phyloP scores from a whole-genome alignment of 2,329 filamentous ascomycete genomes.

The Xylariaceae sp. region DNA sequence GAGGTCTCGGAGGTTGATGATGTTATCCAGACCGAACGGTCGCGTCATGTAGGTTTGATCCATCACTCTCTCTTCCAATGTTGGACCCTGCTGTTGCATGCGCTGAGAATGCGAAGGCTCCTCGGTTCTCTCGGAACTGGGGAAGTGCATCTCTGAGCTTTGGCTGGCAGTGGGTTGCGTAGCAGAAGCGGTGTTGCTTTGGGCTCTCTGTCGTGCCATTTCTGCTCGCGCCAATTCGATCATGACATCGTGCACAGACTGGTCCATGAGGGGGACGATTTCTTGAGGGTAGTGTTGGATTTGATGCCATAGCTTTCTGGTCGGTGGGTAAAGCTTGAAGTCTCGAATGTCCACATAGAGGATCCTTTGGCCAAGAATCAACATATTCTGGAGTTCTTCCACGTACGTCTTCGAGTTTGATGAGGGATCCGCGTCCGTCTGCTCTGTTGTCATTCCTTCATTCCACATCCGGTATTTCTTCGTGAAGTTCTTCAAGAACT shows the following conservation, averaged over 20 bases:
- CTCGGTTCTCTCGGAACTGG: constrained; percentile 70
- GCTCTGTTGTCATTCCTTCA: constrained; percentile 74
- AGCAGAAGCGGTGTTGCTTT: constrained; percentile 33
- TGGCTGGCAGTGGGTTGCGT: constrained; percentile 53
- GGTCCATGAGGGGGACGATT: constrained; percentile 95
- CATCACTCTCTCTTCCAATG: constrained; percentile 75
- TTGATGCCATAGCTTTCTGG: constrained; percentile 92
- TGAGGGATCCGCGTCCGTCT: constrained; percentile 63
- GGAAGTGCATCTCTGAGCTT: constrained; percentile 72
- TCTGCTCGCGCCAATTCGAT: constrained; percentile 80
- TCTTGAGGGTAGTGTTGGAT: constrained; percentile 91
- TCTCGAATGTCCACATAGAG: constrained; percentile 87
- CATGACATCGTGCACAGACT: constrained; percentile 88
- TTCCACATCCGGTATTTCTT: constrained; percentile 90
- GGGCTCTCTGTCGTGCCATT: constrained; percentile 59
- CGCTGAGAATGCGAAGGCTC: constrained; percentile 39
- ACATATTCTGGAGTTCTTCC: constrained; percentile 83
- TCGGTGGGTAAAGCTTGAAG: constrained; percentile 86
- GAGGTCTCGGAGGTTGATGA: constrained; percentile 86
- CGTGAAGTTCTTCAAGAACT: constrained; percentile 87
- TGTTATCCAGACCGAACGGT: constrained; percentile 80
- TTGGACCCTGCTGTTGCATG: constrained; percentile 42
- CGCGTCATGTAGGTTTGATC: constrained; percentile 77
- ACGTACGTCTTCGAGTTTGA: constrained; percentile 78
- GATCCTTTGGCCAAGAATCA: constrained; percentile 74